Conservation (phyloP, 2,329 filamentous ascomycete species). For the Fusarium tanahbumbuense region DNA sequence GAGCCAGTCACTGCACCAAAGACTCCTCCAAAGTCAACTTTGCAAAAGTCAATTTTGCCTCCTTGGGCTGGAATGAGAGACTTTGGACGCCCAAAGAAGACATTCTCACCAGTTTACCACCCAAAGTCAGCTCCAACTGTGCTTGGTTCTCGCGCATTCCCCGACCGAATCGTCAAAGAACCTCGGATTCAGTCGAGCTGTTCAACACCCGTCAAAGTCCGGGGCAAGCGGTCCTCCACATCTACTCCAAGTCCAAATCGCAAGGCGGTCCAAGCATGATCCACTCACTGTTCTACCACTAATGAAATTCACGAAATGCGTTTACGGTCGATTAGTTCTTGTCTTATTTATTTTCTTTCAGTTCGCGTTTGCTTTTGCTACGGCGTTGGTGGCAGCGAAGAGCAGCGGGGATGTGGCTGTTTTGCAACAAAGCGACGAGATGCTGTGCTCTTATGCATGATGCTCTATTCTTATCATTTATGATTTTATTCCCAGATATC, state of each 20-base stretch:
- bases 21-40: neutral
- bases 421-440: neutral
- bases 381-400: constrained; percentile 45
- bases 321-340: constrained; percentile 28
- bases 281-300: constrained; percentile 28
- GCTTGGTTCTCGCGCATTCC: constrained; percentile 7
- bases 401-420: constrained; percentile 14
- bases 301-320: constrained; percentile 39
- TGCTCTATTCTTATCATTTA: constrained; percentile 10
- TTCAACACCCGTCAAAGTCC: constrained; percentile 28
- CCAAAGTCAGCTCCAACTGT: neutral
- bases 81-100: constrained; percentile 10
- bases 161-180: constrained; percentile 22
- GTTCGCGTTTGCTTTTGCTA: constrained; percentile 7
- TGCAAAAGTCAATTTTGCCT: neutral
- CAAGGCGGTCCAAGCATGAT: constrained; percentile 19
- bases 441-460: constrained; percentile 1
- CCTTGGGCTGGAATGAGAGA: constrained; percentile 30
- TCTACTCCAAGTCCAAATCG: neutral
- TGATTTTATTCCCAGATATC: constrained; percentile 16
- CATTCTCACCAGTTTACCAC: neutral
- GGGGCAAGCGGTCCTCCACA: constrained; percentile 30
- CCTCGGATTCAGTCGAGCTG: constrained; percentile 3
- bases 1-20: neutral
- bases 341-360: too few relatives aligned